A percentile compares a stretch with the other conserved stretches of the same genome.
Conservation (phyloP, 148 eudicot species). For the Dianthus caryophyllus region DNA sequence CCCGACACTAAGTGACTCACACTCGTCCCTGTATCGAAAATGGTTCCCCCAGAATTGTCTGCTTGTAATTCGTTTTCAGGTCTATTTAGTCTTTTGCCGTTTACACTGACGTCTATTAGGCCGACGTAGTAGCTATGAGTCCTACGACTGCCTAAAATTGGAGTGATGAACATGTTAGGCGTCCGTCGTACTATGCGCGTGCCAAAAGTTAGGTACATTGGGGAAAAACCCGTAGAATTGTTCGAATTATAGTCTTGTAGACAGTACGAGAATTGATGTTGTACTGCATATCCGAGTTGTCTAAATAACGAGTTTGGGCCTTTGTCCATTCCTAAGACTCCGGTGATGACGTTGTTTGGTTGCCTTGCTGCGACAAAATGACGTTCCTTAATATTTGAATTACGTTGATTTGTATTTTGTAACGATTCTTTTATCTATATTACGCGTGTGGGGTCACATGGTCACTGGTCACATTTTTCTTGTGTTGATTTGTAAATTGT, state of each 20-base stretch:
- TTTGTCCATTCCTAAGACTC: slow-evolving; percentile 5
- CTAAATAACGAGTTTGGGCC: neutral
- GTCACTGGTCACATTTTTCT: too few relatives aligned
- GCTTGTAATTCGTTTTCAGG: too few relatives aligned
- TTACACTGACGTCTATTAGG: neutral
- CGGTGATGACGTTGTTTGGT: neutral
- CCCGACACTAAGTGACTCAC: neutral
- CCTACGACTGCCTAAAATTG: neutral
- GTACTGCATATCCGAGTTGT: neutral
- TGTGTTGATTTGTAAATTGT: too few relatives aligned
- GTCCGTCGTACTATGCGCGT: neutral
- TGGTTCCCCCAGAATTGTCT: slow-evolving; percentile 6
- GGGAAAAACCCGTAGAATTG: neutral
- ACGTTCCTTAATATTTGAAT: too few relatives aligned
- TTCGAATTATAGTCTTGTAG: neutral
- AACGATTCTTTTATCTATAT: too few relatives aligned
- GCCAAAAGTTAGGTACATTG: slow-evolving; percentile 4
- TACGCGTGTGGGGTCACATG: too few relatives aligned
- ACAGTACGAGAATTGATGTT: neutral
- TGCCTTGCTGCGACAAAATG: neutral
- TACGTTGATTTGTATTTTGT: too few relatives aligned
- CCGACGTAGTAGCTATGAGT: slow-evolving; percentile 5
- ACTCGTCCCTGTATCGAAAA: neutral
- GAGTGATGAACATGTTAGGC: neutral
- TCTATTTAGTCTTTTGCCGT: neutral